These are phyloP conservation scores for Colletotrichum paranaense DNA, from an alignment of 2,329 filamentous ascomycete genomes.

Conservation along the genomic window DNA sequence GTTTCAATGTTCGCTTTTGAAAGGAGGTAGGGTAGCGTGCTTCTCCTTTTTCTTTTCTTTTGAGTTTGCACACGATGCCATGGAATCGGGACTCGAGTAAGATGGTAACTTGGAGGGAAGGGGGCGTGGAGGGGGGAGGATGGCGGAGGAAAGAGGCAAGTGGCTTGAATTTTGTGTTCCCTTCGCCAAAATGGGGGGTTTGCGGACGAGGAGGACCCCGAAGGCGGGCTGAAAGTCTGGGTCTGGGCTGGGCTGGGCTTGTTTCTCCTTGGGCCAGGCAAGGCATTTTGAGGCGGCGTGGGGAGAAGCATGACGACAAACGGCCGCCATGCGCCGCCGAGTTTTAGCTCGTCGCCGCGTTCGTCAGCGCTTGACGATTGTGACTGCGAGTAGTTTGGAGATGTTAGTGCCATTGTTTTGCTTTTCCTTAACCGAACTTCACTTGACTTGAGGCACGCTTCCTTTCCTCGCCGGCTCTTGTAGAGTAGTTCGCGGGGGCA, in stretches of 20 bases:
- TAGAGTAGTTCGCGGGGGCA: not conserved
- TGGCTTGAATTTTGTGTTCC: not conserved
- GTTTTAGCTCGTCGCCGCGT: slow-evolving; percentile 7
- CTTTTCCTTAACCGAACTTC: not conserved
- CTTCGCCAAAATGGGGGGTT: not conserved
- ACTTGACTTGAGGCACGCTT: not conserved
- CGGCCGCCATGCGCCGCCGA: slow-evolving; percentile 10
- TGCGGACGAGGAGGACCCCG: not conserved
- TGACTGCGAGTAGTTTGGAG: slow-evolving; percentile 44
- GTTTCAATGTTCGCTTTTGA: slow-evolving; percentile 1
- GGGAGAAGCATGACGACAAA: slow-evolving; percentile 6
- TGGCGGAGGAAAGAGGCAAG: slow-evolving; percentile 21
- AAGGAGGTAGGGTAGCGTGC: not conserved
- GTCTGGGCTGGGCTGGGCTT: not conserved
- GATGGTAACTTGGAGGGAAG: not conserved
- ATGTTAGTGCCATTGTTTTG: slow-evolving; percentile 40
- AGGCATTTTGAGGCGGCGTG: not conserved
- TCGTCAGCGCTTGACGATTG: slow-evolving; percentile 75
- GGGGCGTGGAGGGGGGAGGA: not conserved
- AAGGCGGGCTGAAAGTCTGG: too few relatives aligned
- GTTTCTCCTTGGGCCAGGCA: not conserved
- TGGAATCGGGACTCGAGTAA: slow-evolving; percentile 5
- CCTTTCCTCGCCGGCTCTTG: not conserved
- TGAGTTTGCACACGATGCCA: slow-evolving; percentile 1
- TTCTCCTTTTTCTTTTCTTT: not conserved